Evolutionary conservation across 306 rosid genomes (phyloP), one percentile per base, ranked within the genome.

Genomic region (Arachis stenosperma): DNA sequence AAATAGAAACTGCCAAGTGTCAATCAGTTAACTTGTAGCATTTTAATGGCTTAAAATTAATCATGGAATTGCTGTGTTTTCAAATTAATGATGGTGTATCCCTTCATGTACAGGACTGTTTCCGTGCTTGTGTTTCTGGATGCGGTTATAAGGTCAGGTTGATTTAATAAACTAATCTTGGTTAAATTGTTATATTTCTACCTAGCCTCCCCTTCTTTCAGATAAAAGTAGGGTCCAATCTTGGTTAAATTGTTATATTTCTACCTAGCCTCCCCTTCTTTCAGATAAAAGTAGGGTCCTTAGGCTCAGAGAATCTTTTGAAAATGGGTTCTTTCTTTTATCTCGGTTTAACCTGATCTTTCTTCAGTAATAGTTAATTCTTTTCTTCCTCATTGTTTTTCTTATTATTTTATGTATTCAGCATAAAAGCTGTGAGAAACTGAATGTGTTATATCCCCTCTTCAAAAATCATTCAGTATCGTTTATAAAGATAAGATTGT

Each of bases 61-160:
- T 33, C 53, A 42, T 6, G 59, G 56, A 37, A 22, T 48, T 15
- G 12, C 22, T 56, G 40, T 80, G 61, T n/a, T 71, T 30, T 17
- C 30, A 65, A 58, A 39, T 8, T 73, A 56, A 36, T 77, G 63
- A 73, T 71, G 51, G 44, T 71, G 86, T 63, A 62, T 78, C 12
- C 74, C 73, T 77, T 61, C 75, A 14, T 65, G 64, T 73, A 29
- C 92, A 91, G 98, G 86, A 86, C 72, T 93, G 98, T 67, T 93
- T 93, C 75, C 86, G 71, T 65, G 97, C 98, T 65, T 91, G 98
- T 69, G 88, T 84, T 55, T 93, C 97, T 57, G 98, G 98, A 67
- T 91, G 98, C 55, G 97, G 97, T 61, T 93, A 61, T 79, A 93
- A 86, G 97, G 98, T 93, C 51, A 82, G 97, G 78, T 60, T 68